These are phyloP conservation scores for Avicennia marina DNA, from an alignment of 257 asterid species.

Conservation along the genomic window DNA sequence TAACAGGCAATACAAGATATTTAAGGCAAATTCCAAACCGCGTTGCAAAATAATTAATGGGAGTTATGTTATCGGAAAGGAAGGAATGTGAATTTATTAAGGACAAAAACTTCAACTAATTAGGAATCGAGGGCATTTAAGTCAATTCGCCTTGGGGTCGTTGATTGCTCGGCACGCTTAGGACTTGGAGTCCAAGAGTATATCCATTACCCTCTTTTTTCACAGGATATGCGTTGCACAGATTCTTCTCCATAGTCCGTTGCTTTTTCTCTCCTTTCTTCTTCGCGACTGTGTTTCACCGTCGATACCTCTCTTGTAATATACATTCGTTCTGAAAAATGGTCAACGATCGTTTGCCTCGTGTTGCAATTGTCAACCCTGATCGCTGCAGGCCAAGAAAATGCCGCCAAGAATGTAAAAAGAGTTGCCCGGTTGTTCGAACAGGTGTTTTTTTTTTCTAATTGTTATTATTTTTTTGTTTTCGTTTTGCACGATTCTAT, in stretches of 20 bases:
- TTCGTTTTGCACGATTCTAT: too few relatives aligned
- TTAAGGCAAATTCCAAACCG: too few relatives aligned
- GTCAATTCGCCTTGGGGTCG: too few relatives aligned
- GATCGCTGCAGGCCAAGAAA: constrained; percentile 15
- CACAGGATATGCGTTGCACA: neutral
- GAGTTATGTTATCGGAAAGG: too few relatives aligned
- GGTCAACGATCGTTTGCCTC: constrained; percentile 2
- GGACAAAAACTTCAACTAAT: neutral
- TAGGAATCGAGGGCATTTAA: too few relatives aligned
- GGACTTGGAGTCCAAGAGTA: too few relatives aligned
- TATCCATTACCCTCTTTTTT: neutral
- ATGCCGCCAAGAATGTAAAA: constrained; percentile 14
- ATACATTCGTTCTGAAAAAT: neutral
- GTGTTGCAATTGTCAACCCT: constrained; percentile 5
- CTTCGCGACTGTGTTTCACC: neutral
- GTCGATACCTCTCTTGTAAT: neutral
- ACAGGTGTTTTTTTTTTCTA: neutral
- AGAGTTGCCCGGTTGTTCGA: constrained; percentile 8
- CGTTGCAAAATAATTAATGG: too few relatives aligned
- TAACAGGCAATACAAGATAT: too few relatives aligned
- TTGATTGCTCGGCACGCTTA: too few relatives aligned
- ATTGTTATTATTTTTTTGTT: too few relatives aligned
- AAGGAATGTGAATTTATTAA: too few relatives aligned
- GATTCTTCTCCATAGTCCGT: neutral
- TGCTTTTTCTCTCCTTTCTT: neutral